Evolutionary conservation across 768 basidiomycete species (phyloP).

Genomic region (Hypsizygus marmoreus): DNA sequence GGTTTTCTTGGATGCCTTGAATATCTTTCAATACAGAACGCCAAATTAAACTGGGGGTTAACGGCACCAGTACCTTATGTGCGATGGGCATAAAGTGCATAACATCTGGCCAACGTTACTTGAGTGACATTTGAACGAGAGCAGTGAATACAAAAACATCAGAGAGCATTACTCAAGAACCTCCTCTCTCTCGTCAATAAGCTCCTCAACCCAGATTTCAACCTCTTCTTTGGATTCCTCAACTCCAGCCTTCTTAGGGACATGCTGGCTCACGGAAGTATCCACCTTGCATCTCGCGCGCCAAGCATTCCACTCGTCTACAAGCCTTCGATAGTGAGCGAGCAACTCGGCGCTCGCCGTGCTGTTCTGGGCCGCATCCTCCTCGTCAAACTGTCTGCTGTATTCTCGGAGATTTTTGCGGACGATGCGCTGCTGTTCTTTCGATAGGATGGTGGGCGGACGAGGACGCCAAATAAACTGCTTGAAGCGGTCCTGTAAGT

Average conservation of each 20-base stretch:
- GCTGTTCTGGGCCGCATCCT: conserved; percentile 94
- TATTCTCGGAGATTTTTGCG: conserved; percentile 90
- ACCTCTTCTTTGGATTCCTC: conserved; percentile 80
- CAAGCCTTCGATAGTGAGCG: conserved; percentile 84
- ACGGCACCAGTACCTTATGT: no score
- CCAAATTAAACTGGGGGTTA: no score
- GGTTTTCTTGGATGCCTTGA: no score
- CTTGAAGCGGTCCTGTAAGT: conserved; percentile 93
- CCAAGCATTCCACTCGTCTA: conserved; percentile 99
- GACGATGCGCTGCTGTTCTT: conserved; percentile 85
- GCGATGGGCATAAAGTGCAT: no score
- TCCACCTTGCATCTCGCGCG: conserved; percentile 56
- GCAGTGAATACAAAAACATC: no score
- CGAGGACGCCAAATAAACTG: conserved; percentile 98
- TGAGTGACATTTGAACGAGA: no score
- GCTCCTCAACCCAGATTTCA: conserved; percentile 92
- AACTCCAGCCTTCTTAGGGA: conserved; percentile 14
- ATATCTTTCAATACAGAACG: no score
- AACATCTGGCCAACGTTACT: no score
- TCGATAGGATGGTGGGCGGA: conserved; percentile 82
- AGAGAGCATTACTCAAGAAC: conserved; percentile 53
- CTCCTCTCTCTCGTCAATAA: conserved; percentile 91
- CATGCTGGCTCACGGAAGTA: conserved; percentile 10
- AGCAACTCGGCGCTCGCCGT: conserved; percentile 93
- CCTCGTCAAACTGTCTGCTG: conserved; percentile 91